phyloP scores from a whole-genome alignment of 176 grass and related monocot genomes.

The Aegilops longissima region DNA sequence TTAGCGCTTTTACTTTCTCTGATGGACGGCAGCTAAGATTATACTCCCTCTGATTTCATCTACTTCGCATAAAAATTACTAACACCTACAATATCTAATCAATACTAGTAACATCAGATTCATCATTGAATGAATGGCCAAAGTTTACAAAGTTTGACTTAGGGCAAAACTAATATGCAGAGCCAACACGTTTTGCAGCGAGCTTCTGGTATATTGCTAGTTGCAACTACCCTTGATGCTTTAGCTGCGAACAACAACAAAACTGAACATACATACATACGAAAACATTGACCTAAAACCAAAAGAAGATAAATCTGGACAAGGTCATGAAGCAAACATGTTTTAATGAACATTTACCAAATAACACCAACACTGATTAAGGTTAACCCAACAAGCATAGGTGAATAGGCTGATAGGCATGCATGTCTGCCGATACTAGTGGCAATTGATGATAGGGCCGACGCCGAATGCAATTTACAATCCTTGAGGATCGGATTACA shows the following conservation, averaged over 20 bases:
- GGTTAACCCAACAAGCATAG: slow-evolving; percentile 46
- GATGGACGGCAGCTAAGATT: too few species aligned
- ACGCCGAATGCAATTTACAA: slow-evolving; percentile 36
- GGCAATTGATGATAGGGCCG: slow-evolving; percentile 5
- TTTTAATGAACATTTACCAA: slow-evolving; percentile 38
- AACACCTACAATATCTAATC: too few species aligned
- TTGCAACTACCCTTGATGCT: not conserved
- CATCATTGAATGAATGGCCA: too few species aligned
- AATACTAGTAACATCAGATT: too few species aligned
- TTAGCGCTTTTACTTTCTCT: not conserved
- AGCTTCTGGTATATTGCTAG: not conserved
- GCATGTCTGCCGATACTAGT: slow-evolving; percentile 42
- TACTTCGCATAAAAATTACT: too few species aligned
- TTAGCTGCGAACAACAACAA: not conserved
- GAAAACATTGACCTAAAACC: not conserved
- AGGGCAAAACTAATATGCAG: too few species aligned
- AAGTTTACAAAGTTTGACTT: too few species aligned
- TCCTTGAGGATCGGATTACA: slow-evolving; percentile 55
- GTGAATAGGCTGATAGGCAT: slow-evolving; percentile 18
- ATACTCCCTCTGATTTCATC: too few species aligned
- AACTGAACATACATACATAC: not conserved
- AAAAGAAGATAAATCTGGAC: not conserved
- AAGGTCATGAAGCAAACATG: not conserved
- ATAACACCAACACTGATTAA: slow-evolving; percentile 13
- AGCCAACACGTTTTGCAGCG: not conserved